A percentile compares a stretch with the other conserved stretches of the same genome.
These are phyloP conservation scores for Xerocomus potaroensis DNA, from an alignment of 768 basidiomycete genomes.

Conservation along the genomic window DNA sequence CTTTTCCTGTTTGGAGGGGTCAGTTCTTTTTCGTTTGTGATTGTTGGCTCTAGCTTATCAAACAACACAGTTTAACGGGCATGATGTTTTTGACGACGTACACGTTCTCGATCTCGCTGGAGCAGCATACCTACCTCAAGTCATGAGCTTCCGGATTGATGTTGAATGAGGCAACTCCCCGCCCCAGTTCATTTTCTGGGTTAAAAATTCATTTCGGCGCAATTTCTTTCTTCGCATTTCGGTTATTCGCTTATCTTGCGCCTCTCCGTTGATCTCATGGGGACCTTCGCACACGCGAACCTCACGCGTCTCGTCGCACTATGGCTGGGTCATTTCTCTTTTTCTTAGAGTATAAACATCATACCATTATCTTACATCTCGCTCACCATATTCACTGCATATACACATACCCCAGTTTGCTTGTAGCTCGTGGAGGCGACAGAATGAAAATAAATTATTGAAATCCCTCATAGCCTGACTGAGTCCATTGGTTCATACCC, in stretches of 20 bases:
- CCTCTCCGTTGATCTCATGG: constrained; percentile 16
- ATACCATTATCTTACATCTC: constrained; percentile 26
- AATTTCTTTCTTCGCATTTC: neutral
- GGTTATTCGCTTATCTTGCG: neutral
- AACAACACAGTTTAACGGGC: constrained; percentile 61
- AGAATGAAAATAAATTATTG: constrained; percentile 18
- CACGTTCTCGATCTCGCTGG: constrained; percentile 83
- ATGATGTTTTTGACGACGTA: constrained; percentile 80
- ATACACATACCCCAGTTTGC: constrained; percentile 20
- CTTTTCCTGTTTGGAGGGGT: constrained; percentile 82
- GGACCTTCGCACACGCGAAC: constrained; percentile 3
- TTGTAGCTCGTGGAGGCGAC: constrained; percentile 4
- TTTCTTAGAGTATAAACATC: constrained; percentile 45
- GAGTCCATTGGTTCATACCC: constrained; percentile 39
- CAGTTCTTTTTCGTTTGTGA: constrained; percentile 8
- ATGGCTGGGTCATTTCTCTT: constrained; percentile 13
- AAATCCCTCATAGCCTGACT: constrained; percentile 31
- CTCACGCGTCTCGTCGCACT: constrained; percentile 5
- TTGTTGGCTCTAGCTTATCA: neutral
- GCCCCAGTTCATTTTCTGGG: neutral
- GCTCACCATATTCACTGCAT: constrained; percentile 22
- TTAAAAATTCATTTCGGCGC: constrained; percentile 1
- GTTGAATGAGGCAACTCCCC: constrained; percentile 18
- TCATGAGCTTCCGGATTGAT: constrained; percentile 70
- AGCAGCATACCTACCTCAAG: constrained; percentile 85